phyloP scores from a whole-genome alignment of 1,284 basidiomycete species.

The Cryptococcus sp. region DNA sequence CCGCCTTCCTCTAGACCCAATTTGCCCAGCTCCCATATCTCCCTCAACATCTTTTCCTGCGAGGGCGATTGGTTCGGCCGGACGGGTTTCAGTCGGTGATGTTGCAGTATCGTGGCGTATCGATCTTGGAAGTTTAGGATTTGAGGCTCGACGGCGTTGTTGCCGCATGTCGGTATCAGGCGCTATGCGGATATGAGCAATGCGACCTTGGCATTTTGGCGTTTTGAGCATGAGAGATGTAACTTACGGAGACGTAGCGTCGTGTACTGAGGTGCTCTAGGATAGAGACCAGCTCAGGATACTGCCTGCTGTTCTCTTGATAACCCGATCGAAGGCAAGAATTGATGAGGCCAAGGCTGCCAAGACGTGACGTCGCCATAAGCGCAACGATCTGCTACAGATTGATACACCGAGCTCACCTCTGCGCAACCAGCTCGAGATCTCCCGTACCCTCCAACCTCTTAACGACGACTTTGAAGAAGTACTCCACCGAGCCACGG shows the following conservation, averaged over 20 bases:
- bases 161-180: constrained; percentile 71
- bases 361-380: neutral
- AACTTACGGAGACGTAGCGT: constrained; percentile 76
- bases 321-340: constrained; percentile 55
- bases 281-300: constrained; percentile 38
- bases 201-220: neutral
- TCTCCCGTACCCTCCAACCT: constrained; percentile 74
- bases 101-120: constrained; percentile 75
- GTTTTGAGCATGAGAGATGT: neutral
- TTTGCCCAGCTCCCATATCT: constrained; percentile 66
- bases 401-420: constrained; percentile 57
- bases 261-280: constrained; percentile 78
- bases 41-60: constrained; percentile 66
- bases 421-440: constrained; percentile 78
- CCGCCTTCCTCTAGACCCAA: constrained; percentile 19
- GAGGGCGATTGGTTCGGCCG: constrained; percentile 65
- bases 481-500: constrained; percentile 22
- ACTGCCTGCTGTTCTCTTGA: constrained; percentile 37
- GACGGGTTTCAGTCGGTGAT: constrained; percentile 75
- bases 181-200: constrained; percentile 58
- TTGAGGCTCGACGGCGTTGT: constrained; percentile 76
- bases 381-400: constrained; percentile 2
- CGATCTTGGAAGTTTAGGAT: constrained; percentile 92
- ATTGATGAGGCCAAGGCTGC: constrained; percentile 85
- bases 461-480: constrained; percentile 62